Percentiles rank a stretch among this genome's conserved stretches.
These are phyloP conservation scores for Dendrobium officinale DNA, from an alignment of 106 monocot species.

Conservation along the genomic window DNA sequence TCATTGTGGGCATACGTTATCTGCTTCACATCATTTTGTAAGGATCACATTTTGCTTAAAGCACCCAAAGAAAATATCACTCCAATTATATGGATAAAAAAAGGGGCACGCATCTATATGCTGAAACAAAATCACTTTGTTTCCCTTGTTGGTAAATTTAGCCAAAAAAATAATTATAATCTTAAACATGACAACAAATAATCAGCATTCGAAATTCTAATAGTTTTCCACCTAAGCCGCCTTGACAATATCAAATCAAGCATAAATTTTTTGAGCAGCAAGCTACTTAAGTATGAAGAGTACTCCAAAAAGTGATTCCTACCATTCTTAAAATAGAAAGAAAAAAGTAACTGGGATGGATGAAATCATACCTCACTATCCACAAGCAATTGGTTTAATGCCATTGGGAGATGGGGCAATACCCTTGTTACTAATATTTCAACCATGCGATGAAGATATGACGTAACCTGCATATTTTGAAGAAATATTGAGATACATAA, in stretches of 20 bases:
- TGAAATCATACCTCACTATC: slow-evolving; percentile 63
- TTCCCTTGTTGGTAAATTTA: too few species aligned
- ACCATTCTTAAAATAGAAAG: neutral
- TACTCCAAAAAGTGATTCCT: neutral
- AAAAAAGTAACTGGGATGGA: neutral
- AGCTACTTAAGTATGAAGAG: neutral
- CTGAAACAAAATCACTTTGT: too few species aligned
- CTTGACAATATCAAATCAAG: too few species aligned
- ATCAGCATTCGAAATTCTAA: neutral
- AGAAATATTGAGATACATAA: too few species aligned
- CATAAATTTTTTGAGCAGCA: neutral
- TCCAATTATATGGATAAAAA: too few species aligned
- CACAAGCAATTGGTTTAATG: slow-evolving; percentile 74
- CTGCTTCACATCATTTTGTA: too few species aligned
- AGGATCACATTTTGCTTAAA: too few species aligned
- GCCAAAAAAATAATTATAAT: neutral
- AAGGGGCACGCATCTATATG: too few species aligned
- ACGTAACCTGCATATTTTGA: slow-evolving; percentile 77
- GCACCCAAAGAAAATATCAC: too few species aligned
- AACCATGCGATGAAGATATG: slow-evolving; percentile 96
- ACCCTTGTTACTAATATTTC: slow-evolving; percentile 69
- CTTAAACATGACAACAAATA: neutral
- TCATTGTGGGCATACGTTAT: too few species aligned
- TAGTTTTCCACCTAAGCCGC: neutral
- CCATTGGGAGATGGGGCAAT: slow-evolving; percentile 70